Base-by-base conservation (phyloP, 805 yeast genomes). In the Ogataea siamensis region DNA sequence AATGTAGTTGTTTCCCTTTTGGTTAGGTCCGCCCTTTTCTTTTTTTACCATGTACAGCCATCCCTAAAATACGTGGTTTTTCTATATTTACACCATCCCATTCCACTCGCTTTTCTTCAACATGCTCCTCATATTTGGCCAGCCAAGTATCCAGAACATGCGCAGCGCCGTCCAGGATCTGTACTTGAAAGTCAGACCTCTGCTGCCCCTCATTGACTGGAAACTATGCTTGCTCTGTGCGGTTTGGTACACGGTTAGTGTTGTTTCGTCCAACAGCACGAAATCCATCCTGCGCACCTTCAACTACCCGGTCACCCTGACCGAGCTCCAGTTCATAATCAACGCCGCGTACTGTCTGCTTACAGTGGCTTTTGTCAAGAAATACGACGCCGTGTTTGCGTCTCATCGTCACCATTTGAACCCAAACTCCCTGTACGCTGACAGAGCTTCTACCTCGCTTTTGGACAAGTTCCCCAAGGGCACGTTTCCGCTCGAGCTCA, bases 291-390 rank as follows among this genome's bases (percentile, higher is more conserved):
- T 91, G 43, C 74, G 68, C 46, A 66, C 68, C 32, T 88, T 82
- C 61, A 73, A 74, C 30, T 85, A 79, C 58, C 96, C 99, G 1
- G 78, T 88, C n/a, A 82, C 95, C 1, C 72, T 93, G 40, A 87
- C 97, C 1, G 88, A 89, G 68, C 64, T 83, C 37, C 98, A 93
- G 65, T 91, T 91, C 55, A 53, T 83, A 20, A 67, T 87, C 50
- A 88, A 88, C 50, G 81, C 80, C 4, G 25, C 66, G 8, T 67
- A 84, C 43, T 83, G 93, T 46, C 46, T 78, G 16, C 16, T 60
- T 0, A 51, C 62, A 2, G 53, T 62, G 21, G 26, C 39, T n/a
- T 40, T 41, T 18, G 51, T 59, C 22, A 52, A 50, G 40, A 42
- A 37, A 26, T 47, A 50, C 25, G 60, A 58, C 40, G 68, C 78